phyloP scores from a whole-genome alignment of 495 filamentous ascomycete genomes.

The Xylaria cubensis region DNA sequence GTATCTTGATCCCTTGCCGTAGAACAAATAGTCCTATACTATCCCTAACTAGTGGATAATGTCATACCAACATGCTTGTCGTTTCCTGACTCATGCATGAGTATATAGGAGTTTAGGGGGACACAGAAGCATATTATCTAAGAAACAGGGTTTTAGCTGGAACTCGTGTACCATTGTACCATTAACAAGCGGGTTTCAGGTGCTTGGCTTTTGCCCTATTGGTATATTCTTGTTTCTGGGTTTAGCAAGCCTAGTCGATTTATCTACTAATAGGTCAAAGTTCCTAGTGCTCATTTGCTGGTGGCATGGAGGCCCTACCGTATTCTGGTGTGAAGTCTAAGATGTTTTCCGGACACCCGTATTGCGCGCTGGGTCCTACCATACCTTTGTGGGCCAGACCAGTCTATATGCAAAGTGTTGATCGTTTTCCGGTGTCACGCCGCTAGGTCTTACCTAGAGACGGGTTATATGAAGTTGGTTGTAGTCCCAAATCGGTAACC shows the following conservation, averaged over 20 bases:
- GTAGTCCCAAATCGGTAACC: not conserved
- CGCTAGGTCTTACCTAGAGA: not conserved
- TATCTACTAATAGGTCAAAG: not conserved
- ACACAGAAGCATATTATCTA: not conserved
- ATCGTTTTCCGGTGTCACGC: not conserved
- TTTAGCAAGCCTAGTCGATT: not conserved
- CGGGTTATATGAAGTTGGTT: not conserved
- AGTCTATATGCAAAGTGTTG: not conserved
- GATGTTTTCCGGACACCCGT: not conserved
- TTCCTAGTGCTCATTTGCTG: not conserved
- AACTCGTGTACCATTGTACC: no score
- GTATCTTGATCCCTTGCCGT: not conserved
- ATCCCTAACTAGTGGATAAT: not conserved
- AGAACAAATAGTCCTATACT: not conserved
- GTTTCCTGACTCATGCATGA: not conserved
- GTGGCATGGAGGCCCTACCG: not conserved
- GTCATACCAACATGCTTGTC: not conserved
- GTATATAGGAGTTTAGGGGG: not conserved
- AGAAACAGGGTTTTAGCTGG: no score
- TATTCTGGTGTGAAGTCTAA: not conserved
- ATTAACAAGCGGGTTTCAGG: no score
- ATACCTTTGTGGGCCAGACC: not conserved
- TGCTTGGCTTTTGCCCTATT: no score
- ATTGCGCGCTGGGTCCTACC: not conserved
- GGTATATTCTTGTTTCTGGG: not conserved